phyloP scores from a whole-genome alignment of 2,329 filamentous ascomycete species.

The Clathrospora elynae region DNA sequence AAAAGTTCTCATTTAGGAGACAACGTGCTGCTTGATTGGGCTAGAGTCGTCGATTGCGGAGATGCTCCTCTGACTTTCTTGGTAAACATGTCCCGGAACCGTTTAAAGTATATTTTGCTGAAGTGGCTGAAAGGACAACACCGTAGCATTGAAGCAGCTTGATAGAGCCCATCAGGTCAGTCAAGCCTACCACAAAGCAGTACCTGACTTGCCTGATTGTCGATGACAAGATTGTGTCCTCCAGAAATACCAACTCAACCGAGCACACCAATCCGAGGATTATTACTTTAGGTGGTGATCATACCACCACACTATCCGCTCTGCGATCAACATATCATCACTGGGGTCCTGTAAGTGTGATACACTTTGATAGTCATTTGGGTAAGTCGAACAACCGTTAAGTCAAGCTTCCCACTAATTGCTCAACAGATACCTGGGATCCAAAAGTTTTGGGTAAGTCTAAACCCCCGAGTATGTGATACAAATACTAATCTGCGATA shows the following conservation, averaged over 20 bases:
- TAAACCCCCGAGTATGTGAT: not conserved
- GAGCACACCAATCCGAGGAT: conserved; percentile 56
- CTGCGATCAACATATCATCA: conserved; percentile 55
- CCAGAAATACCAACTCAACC: conserved; percentile 53
- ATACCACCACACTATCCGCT: conserved; percentile 61
- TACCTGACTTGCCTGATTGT: not conserved
- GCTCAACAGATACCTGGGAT: conserved; percentile 59
- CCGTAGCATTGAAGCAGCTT: conserved; percentile 59
- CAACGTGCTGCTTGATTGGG: conserved; percentile 55
- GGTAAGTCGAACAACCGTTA: conserved; percentile 31
- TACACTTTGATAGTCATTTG: conserved; percentile 63
- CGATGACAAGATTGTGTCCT: conserved; percentile 50
- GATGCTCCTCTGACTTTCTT: conserved; percentile 59
- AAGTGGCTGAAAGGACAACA: conserved; percentile 55
- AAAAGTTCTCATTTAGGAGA: conserved; percentile 33
- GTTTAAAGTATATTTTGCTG: not conserved
- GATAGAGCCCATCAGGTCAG: conserved; percentile 57
- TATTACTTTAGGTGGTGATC: conserved; percentile 61
- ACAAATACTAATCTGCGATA: conserved; percentile 20
- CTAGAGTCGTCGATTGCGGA: conserved; percentile 61
- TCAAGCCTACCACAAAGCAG: not conserved
- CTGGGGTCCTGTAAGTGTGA: conserved; percentile 62
- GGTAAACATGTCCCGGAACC: conserved; percentile 26
- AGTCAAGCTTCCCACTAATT: not conserved
- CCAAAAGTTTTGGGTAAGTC: conserved; percentile 57